Base-by-base conservation (phyloP, 1,284 basidiomycete genomes). In the Malassezia restricta region DNA sequence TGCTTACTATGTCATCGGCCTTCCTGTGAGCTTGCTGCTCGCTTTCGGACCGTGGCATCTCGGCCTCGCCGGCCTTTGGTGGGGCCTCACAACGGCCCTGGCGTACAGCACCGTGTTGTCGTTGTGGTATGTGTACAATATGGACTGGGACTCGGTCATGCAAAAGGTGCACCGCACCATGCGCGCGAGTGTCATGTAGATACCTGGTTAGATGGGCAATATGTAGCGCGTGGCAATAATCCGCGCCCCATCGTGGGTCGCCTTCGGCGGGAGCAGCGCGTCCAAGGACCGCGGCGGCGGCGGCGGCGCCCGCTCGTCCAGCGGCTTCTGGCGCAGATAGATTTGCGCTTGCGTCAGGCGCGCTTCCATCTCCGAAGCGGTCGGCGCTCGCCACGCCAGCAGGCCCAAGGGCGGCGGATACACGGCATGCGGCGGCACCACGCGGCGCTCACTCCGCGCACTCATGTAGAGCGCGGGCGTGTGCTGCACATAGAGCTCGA, bases 21-120 rank as follows among this genome's bases (percentile, higher is more conserved):
- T 78, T 6, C 77, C 77, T 0, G 61, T 76, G 32, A 76, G 77
- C 24, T 62, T 78, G 31, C 75, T 75, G 61, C 70, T 78, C 17
- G 75, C 75, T 6, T 78, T 78, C 59, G 62, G 61, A 8, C 65
- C 68, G 9, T 61, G 70, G 39, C 62, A 71, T 24, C 50, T 65
- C 20, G 74, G 74, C 9, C 51, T 75, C 14, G 54, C 58, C 20
- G 77, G 77, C 12, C 66, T 78, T 37, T 78, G 77, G 77, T 72
- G 76, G 47, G 77, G 77, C 8, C 63, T 79, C 24, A 75, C 74
- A 12, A 61, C 76, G 20, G 76, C 76, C 8, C 63, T 79, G 9
- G 56, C 68, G 8, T 77, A 76, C 48, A 75, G 73, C 0, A 66
- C 67, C 6, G 51, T 71, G 14, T 6, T 40, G 12, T 47, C 51